A percentile compares a stretch with the other conserved stretches of the same genome.
Conservation (phyloP, 768 basidiomycete species). For the Lepiota venenata region DNA sequence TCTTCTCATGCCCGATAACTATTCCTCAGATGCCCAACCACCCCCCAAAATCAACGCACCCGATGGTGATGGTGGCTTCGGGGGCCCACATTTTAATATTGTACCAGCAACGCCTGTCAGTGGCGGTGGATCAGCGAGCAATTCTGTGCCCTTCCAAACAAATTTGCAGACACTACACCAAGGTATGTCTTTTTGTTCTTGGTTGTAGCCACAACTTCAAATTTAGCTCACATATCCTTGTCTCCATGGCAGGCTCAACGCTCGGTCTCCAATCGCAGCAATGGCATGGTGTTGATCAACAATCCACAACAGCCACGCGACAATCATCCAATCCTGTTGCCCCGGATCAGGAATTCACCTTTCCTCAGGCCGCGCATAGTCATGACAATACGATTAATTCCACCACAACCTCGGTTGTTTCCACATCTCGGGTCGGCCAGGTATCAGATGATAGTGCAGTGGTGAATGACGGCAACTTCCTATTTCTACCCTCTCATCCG, state of each 20-base stretch:
- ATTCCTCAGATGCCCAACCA: constrained; percentile 14
- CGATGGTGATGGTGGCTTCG: constrained; percentile 31
- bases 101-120: constrained; percentile 82
- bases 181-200: constrained; percentile 35
- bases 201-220: constrained; percentile 2
- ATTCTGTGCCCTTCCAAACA: constrained; percentile 47
- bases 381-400: not conserved
- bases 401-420: constrained; percentile 1
- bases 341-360: constrained; percentile 8
- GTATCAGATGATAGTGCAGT: constrained; percentile 7
- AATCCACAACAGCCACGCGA: not conserved
- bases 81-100: constrained; percentile 68
- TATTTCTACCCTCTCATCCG: constrained; percentile 21
- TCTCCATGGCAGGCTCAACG: constrained; percentile 6
- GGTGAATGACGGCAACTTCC: constrained; percentile 11
- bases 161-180: constrained; percentile 48
- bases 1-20: constrained; percentile 49
- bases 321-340: constrained; percentile 2
- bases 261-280: constrained; percentile 11
- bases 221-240: constrained; percentile 5
- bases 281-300: constrained; percentile 9
- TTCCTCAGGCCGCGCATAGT: constrained; percentile 9
- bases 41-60: constrained; percentile 40
- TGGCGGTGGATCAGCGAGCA: constrained; percentile 47
- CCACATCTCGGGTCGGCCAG: constrained; percentile 5